Conservation (phyloP, 2,329 filamentous ascomycete species). For the Talaromyces piceae region DNA sequence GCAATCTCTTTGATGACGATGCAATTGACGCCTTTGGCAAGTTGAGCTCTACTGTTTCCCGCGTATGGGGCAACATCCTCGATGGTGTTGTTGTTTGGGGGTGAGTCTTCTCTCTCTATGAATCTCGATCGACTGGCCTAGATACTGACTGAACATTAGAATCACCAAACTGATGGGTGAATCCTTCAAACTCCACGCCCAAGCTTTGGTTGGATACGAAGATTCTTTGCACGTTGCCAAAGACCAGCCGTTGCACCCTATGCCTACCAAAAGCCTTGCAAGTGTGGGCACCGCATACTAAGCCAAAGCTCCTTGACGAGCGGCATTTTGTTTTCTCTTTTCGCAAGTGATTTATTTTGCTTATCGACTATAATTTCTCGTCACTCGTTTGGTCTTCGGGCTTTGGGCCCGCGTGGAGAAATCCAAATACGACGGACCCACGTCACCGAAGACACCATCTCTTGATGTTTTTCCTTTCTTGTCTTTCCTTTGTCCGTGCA, state of each 20-base stretch:
- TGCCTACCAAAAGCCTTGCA: conserved; percentile 37
- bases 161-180: conserved; percentile 84
- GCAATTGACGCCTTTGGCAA: conserved; percentile 76
- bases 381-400: conserved; percentile 11
- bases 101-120: conserved; percentile 49
- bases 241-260: conserved; percentile 36
- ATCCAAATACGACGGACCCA: conserved; percentile 14
- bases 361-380: conserved; percentile 14
- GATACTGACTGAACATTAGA: conserved; percentile 19
- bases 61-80: conserved; percentile 95
- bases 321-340: conserved; percentile 5
- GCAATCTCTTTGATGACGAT: conserved; percentile 79
- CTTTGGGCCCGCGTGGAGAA: conserved; percentile 12
- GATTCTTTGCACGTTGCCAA: conserved; percentile 47
- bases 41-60: conserved; percentile 88
- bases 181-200: conserved; percentile 92
- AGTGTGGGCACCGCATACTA: conserved; percentile 38
- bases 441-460: conserved; percentile 7
- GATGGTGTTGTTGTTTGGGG: conserved; percentile 99
- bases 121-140: background rate
- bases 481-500: conserved; percentile 1
- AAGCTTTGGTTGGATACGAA: conserved; percentile 90
- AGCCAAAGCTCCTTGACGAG: conserved; percentile 3
- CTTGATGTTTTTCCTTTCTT: conserved; percentile 11
- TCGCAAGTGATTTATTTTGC: conserved; percentile 9